Base-by-base conservation (phyloP, 768 basidiomycete species). In the Stropharia rugosoannulata region DNA sequence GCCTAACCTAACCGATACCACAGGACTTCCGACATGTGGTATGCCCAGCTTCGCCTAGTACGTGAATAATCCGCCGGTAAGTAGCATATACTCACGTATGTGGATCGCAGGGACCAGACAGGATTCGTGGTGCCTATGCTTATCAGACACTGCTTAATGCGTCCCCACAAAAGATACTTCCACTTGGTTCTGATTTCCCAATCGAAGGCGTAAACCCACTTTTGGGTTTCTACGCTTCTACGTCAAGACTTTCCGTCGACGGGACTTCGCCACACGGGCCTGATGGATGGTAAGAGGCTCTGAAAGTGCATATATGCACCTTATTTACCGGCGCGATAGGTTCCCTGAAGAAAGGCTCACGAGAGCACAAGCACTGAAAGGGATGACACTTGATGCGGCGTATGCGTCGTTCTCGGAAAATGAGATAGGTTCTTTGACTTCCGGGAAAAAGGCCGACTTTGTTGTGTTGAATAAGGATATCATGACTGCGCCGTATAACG, bases 101-200 rank as follows among this genome's bases (percentile, higher is more conserved):
- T 32, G 7, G 53, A 44, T 22, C 36, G 11, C 40, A 92, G 91
- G 94, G 96, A 0, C 74, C 86, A 0, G 81, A 89, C 41, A 79
- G 96, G 18, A 88, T 96, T 54, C 86, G 82, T 68, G 89, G 92
- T 15, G 92, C 95, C 1, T 98, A 98, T 63, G 93, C 95, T 0
- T 98, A 95, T 75, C 85, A 85, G 58, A 82, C 86, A 0, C 78
- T 96, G 46, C 73, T 94, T 68, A 80, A 64, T 46, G 60, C 69
- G 3, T 87, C 88, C 10, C 74, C 68, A 5, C 70, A 73, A n/a
- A 70, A 78, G 0, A 68, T 85, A 12, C 78, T 95, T 2, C 86
- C 93, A 0, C 77, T 98, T 1, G 95, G 96, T 2, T 93, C 93
- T 2, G 95, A 98, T 68, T 97, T 98, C 70, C 96, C 96, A 0